Evolutionary conservation across 2,329 filamentous ascomycete genomes (phyloP).

Genomic region (Shiraia bambusicola): DNA sequence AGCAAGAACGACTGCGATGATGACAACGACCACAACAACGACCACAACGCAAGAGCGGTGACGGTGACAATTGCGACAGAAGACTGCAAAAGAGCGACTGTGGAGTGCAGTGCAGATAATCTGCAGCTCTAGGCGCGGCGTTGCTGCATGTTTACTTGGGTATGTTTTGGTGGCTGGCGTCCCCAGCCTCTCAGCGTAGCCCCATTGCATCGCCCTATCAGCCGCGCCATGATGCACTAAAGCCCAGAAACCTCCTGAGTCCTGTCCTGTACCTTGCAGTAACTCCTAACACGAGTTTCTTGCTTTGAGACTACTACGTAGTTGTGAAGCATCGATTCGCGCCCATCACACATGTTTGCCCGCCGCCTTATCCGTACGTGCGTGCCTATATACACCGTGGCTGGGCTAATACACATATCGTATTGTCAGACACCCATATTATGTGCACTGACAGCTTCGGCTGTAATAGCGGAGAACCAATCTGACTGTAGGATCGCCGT

Average conservation of each 20-base stretch:
- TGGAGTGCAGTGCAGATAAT: constrained; percentile 6
- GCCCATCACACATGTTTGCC: background rate
- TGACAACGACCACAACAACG: background rate
- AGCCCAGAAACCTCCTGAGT: background rate
- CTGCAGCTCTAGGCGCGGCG: constrained; percentile 7
- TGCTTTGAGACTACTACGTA: too few relatives aligned
- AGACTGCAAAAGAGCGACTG: constrained; percentile 22
- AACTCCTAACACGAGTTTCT: constrained; percentile 9
- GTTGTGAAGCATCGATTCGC: constrained; percentile 2
- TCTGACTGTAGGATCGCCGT: background rate
- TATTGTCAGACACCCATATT: too few relatives aligned
- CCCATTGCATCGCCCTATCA: constrained; percentile 9
- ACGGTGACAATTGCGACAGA: too few relatives aligned
- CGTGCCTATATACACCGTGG: background rate
- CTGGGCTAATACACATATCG: background rate
- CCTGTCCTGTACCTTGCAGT: constrained; percentile 17
- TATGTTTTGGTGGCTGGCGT: constrained; percentile 23
- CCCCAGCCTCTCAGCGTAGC: constrained; percentile 16
- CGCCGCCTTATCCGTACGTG: too few relatives aligned
- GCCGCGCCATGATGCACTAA: constrained; percentile 3
- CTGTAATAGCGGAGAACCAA: too few relatives aligned
- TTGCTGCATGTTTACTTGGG: constrained; percentile 12
- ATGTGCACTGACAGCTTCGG: too few relatives aligned
- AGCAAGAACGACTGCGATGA: too few relatives aligned
- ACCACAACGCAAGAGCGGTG: constrained; percentile 1